These are phyloP conservation scores for Panicum miliaceum DNA, from an alignment of 176 grass and related monocot species.

Conservation along the genomic window DNA sequence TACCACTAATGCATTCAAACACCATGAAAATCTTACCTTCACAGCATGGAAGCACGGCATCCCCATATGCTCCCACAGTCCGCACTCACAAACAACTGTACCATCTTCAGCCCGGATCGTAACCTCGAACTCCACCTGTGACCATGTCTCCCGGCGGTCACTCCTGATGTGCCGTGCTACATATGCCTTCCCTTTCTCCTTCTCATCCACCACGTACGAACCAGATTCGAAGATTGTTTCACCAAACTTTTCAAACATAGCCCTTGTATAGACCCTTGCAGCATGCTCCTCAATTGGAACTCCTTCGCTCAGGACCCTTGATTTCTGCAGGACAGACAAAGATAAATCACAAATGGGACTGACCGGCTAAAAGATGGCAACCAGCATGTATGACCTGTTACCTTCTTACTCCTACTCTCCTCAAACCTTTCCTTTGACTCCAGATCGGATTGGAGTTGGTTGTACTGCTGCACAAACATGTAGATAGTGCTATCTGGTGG, in stretches of 20 bases:
- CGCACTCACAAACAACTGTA: conserved; percentile 22
- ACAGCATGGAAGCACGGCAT: conserved; percentile 25
- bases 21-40: background rate
- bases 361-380: background rate
- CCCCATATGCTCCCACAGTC: conserved; percentile 10
- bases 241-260: conserved; percentile 13
- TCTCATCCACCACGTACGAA: conserved; percentile 22
- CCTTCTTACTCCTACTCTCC: conserved; percentile 13
- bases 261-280: conserved; percentile 24
- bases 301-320: conserved; percentile 21
- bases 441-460: conserved; percentile 5
- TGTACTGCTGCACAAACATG: conserved; percentile 12
- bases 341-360: background rate
- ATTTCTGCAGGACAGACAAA: background rate
- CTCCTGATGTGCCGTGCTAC: background rate
- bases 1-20: background rate
- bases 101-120: conserved; percentile 15
- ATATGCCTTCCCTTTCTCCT: conserved; percentile 32
- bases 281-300: conserved; percentile 24
- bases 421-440: background rate
- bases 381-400: background rate
- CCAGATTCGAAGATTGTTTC: conserved; percentile 1
- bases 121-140: conserved; percentile 28
- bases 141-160: conserved; percentile 9
- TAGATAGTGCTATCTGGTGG: conserved; percentile 8